Percentiles rank a stretch among this genome's conserved stretches.
These are phyloP conservation scores for Plantago rigida DNA, from an alignment of 305 asterid genomes.

Conservation along the genomic window DNA sequence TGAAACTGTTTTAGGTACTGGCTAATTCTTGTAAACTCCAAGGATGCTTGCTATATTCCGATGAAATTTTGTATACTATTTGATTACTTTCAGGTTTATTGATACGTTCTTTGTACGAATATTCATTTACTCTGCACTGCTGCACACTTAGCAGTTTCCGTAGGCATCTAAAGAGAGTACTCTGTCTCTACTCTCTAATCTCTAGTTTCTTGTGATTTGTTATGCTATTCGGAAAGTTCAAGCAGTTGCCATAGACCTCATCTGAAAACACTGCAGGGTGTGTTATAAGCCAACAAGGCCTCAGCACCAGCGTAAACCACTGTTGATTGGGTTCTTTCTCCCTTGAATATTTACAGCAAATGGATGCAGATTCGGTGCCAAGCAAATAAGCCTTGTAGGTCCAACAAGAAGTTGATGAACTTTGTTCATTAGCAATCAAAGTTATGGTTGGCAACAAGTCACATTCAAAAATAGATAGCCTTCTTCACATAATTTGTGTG, in stretches of 20 bases:
- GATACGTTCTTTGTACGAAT: neutral
- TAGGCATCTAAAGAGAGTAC: neutral
- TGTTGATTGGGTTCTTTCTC: neutral
- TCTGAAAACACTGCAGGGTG: neutral
- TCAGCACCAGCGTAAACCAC: neutral
- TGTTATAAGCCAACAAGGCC: no score
- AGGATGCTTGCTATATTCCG: neutral
- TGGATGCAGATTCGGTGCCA: neutral
- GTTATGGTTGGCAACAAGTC: slow-evolving; percentile 4
- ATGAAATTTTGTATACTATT: neutral
- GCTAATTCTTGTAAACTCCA: neutral
- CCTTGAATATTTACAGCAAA: no score
- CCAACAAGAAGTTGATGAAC: neutral
- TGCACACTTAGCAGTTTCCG: no score
- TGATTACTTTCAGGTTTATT: neutral
- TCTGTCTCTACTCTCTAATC: neutral
- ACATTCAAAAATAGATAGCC: slow-evolving; percentile 3
- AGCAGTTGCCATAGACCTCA: neutral
- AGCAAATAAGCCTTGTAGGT: neutral
- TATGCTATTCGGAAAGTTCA: neutral
- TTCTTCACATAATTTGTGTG: neutral
- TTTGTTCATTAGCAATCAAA: neutral
- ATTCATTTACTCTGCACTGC: neutral
- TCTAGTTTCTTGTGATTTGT: neutral
- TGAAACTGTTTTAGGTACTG: neutral